These are phyloP conservation scores for Hyaloscypha hepaticicola DNA, from an alignment of 495 filamentous ascomycete species.

Conservation along the genomic window DNA sequence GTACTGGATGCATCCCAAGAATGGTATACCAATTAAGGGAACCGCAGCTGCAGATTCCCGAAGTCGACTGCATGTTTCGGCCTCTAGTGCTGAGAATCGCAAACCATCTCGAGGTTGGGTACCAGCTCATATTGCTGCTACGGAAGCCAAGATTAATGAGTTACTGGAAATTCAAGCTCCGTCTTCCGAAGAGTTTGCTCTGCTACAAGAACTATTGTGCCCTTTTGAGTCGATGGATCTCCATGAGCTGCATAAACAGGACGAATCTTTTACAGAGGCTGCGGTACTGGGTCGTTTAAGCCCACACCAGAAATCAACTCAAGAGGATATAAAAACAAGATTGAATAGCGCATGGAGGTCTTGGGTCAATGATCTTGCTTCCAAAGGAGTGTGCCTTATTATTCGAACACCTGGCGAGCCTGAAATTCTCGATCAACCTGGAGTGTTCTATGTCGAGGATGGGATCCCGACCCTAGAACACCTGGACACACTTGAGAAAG, in stretches of 20 bases:
- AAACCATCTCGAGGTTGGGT: slow-evolving; percentile 5
- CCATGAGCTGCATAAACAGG: background rate
- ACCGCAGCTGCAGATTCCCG: background rate
- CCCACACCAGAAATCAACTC: background rate
- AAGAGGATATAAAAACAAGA: background rate
- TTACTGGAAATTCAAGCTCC: background rate
- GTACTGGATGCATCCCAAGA: slow-evolving; percentile 27
- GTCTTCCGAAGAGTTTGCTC: background rate
- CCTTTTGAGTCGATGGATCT: background rate
- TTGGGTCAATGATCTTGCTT: background rate
- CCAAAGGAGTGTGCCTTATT: slow-evolving; percentile 9
- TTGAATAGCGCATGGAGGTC: background rate
- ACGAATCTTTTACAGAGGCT: background rate
- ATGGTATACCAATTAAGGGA: slow-evolving; percentile 19
- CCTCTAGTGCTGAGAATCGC: background rate
- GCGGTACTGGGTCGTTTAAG: background rate
- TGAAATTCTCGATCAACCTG: slow-evolving; percentile 1
- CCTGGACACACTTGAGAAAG: background rate
- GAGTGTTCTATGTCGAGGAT: slow-evolving; percentile 13
- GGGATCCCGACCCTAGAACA: slow-evolving; percentile 1
- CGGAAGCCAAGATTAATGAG: slow-evolving; percentile 11
- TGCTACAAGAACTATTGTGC: background rate
- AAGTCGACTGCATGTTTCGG: background rate
- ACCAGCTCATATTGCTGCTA: slow-evolving; percentile 5
- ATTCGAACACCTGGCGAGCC: background rate